A percentile compares a stretch with the other conserved stretches of the same genome.
These are phyloP conservation scores for Tylopilus balloui DNA, from an alignment of 768 basidiomycete species.

Conservation along the genomic window DNA sequence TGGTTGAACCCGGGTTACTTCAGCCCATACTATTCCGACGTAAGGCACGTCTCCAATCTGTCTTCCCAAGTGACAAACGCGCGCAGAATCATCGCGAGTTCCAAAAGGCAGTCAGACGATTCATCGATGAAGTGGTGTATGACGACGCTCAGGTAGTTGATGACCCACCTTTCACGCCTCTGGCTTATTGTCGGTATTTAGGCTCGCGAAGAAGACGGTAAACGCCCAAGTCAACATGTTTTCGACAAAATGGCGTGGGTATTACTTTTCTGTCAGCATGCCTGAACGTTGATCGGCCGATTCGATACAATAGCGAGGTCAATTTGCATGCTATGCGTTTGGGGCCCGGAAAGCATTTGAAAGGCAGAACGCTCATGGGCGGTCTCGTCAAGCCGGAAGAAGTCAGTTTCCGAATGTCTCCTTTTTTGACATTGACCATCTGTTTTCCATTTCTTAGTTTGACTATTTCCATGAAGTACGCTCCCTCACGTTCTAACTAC, in stretches of 20 bases:
- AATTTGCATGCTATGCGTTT: slow-evolving; percentile 88
- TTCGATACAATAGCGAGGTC: slow-evolving; percentile 39
- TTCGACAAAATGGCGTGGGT: slow-evolving; percentile 77
- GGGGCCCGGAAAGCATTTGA: slow-evolving; percentile 84
- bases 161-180: slow-evolving; percentile 11
- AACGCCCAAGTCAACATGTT: slow-evolving; percentile 72
- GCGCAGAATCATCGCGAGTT: slow-evolving; percentile 45
- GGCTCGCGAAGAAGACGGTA: slow-evolving; percentile 84
- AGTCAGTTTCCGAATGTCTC: slow-evolving; percentile 32
- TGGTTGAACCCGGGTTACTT: slow-evolving; percentile 72
- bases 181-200: slow-evolving; percentile 20
- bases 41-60: slow-evolving; percentile 23
- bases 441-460: slow-evolving; percentile 37
- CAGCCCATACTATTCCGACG: slow-evolving; percentile 66
- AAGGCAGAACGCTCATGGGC: slow-evolving; percentile 69
- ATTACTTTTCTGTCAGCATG: background rate
- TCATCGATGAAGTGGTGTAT: slow-evolving; percentile 65
- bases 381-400: slow-evolving; percentile 75
- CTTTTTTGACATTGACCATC: slow-evolving; percentile 4
- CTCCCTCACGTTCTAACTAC: slow-evolving; percentile 24
- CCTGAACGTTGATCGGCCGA: background rate
- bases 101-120: slow-evolving; percentile 47
- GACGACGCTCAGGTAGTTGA: slow-evolving; percentile 34
- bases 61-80: slow-evolving; percentile 6
- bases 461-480: slow-evolving; percentile 70